Conservation (phyloP, 441 rosid genomes). For the Adansonia gregorii region DNA sequence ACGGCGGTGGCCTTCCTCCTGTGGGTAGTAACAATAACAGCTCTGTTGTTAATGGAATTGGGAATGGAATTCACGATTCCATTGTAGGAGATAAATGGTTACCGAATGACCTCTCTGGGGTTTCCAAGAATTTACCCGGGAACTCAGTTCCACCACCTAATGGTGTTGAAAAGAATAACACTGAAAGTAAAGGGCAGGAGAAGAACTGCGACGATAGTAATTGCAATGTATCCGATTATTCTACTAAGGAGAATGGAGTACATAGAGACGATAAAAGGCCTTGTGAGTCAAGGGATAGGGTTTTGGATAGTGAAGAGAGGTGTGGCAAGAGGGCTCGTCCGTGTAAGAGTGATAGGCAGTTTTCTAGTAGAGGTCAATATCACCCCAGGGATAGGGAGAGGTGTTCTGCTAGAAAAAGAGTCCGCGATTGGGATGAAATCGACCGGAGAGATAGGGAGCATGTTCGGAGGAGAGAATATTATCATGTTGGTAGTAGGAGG, state of each 20-base stretch:
- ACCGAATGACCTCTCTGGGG: constrained; percentile 33
- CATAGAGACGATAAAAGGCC: constrained; percentile 36
- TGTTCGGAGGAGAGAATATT: constrained; percentile 62
- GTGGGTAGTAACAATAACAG: constrained; percentile 20
- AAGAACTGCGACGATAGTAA: constrained; percentile 35
- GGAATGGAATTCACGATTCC: constrained; percentile 37
- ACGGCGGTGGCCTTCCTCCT: constrained; percentile 69
- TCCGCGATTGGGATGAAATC: constrained; percentile 64
- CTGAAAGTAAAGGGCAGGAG: constrained; percentile 32
- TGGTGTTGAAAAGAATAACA: constrained; percentile 30
- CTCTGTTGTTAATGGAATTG: constrained; percentile 30
- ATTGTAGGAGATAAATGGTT: constrained; percentile 32
- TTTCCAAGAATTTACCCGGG: constrained; percentile 28
- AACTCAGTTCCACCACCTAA: constrained; percentile 32
- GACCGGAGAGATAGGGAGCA: constrained; percentile 64
- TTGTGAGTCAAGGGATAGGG: constrained; percentile 41
- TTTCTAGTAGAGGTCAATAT: constrained; percentile 49
- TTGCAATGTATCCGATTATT: constrained; percentile 27
- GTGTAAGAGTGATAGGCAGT: constrained; percentile 45
- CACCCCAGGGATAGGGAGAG: constrained; percentile 63
- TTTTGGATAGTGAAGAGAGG: constrained; percentile 53
- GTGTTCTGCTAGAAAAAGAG: constrained; percentile 57
- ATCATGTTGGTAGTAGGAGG: constrained; percentile 51
- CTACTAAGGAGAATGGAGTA: constrained; percentile 43
- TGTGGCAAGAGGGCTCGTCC: constrained; percentile 56